Evolutionary conservation across 1,284 basidiomycete genomes (phyloP), one percentile per base, ranked within the genome.

Genomic region (Ustilago trichophora): DNA sequence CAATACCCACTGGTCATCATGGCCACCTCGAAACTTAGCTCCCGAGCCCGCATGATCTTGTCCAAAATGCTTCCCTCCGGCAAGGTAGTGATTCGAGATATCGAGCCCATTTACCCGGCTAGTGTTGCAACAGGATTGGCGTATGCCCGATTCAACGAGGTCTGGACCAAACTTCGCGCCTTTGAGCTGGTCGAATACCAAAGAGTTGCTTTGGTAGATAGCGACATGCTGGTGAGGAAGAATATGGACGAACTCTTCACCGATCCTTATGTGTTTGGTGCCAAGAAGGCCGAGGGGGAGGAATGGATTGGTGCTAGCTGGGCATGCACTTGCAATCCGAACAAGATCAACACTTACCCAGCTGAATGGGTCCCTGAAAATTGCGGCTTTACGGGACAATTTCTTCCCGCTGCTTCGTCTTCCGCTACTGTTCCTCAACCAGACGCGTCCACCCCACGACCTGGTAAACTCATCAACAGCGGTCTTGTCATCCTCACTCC

Each of bases 271-370:
- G 44, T 45, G 13, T 44, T 60, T 66, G 55, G 38, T 7, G 18
- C 42, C 24, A 34, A 42, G n/a, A n/a, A n/a, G 25, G 48, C 8
- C 6, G 11, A 40, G 11, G 85, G 87, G 10, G 83, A 93, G 2
- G 86, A 86, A 6, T 73, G 75, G 32, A 93, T 98, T 57, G 92
- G 91, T 3, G 92, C 92, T 0, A 86, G 85, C 0, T 93, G 94
- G 68, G 93, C 88, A 8, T 98, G 94, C 78, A 89, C 93, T 2
- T 98, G 94, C 84, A 98, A 98, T 80, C 94, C 94, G 9, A 87
- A 88, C 47, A 88, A 88, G 77, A 83, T 94, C 35, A 71, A 85
- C 1, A 91, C 93, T 76, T 98, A 98, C 82, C 94, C 95, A 3
- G 74, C 78, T 6, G 92, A 96, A 80, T 98, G 94, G 94, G 85